Conservation (phyloP, 2,329 filamentous ascomycete genomes). For the Fonsecaea nubica region DNA sequence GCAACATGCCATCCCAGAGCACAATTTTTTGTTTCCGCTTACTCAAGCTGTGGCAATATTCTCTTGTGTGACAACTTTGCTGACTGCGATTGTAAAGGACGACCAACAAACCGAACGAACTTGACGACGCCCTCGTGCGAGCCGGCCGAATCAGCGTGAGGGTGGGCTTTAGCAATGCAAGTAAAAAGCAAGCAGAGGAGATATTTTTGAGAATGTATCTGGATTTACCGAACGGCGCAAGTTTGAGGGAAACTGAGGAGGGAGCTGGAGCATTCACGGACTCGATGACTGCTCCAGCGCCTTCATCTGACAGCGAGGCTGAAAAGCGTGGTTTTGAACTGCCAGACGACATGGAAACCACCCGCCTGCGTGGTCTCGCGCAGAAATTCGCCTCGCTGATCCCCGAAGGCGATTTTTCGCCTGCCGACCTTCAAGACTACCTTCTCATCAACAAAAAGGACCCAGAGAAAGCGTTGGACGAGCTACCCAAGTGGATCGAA, state of each 20-base stretch:
- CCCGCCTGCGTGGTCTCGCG: conserved; percentile 49
- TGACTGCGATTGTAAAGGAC: conserved; percentile 50
- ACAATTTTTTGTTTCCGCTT: background rate
- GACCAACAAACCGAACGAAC: conserved; percentile 74
- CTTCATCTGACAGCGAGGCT: background rate
- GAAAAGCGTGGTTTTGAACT: background rate
- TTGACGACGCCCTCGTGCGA: conserved; percentile 75
- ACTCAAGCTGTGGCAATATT: background rate
- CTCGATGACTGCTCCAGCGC: background rate
- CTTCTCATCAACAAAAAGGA: conserved; percentile 59
- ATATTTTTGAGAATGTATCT: conserved; percentile 45
- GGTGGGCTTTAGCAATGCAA: conserved; percentile 61
- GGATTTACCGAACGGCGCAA: conserved; percentile 27
- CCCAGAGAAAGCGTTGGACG: conserved; percentile 53
- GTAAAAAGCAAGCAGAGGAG: conserved; percentile 41
- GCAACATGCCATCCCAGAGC: background rate
- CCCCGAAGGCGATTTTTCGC: conserved; percentile 57
- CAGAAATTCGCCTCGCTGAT: conserved; percentile 54
- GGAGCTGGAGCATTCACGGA: background rate
- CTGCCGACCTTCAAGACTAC: conserved; percentile 61
- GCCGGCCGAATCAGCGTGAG: conserved; percentile 76
- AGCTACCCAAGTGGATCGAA: conserved; percentile 51
- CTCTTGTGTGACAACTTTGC: background rate
- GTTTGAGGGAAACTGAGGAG: conserved; percentile 10
- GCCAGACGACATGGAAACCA: conserved; percentile 5